Percentiles rank a stretch among this genome's conserved stretches.
These are phyloP conservation scores for Globisporangium paroecandrum DNA, from an alignment of 352 stramenopile species.

Conservation along the genomic window DNA sequence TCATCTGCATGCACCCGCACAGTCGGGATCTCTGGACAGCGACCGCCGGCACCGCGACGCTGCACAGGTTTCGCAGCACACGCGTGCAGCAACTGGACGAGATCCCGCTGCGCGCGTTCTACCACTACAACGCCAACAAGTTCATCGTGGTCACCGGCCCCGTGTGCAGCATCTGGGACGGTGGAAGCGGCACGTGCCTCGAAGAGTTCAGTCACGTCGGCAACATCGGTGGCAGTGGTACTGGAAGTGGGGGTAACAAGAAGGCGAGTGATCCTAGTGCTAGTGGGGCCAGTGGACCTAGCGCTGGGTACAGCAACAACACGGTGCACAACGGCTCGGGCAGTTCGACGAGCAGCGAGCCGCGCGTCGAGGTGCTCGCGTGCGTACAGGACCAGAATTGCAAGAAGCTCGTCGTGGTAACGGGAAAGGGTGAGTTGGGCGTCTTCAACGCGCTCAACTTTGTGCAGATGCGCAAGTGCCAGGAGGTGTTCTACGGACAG, in stretches of 20 bases:
- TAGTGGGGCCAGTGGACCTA: neutral
- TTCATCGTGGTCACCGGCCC: slow-evolving; percentile 63
- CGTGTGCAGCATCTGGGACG: slow-evolving; percentile 72
- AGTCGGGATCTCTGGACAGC: slow-evolving; percentile 63
- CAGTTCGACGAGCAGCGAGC: slow-evolving; percentile 18
- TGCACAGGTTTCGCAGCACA: slow-evolving; percentile 55
- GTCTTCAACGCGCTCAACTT: slow-evolving; percentile 79
- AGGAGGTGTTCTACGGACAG: slow-evolving; percentile 37
- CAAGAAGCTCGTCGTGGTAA: slow-evolving; percentile 59
- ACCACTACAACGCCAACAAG: slow-evolving; percentile 62
- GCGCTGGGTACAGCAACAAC: neutral
- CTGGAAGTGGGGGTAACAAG: slow-evolving; percentile 9
- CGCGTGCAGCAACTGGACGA: slow-evolving; percentile 70
- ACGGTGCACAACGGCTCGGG: slow-evolving; percentile 20
- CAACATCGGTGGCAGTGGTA: slow-evolving; percentile 4
- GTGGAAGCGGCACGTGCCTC: slow-evolving; percentile 42
- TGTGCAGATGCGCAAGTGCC: slow-evolving; percentile 62
- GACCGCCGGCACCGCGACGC: slow-evolving; percentile 37
- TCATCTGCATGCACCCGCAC: slow-evolving; percentile 49
- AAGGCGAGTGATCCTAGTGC: neutral
- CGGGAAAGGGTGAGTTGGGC: slow-evolving; percentile 49
- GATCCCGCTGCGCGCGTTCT: slow-evolving; percentile 67
- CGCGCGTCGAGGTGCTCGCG: slow-evolving; percentile 39
- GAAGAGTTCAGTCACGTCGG: slow-evolving; percentile 61
- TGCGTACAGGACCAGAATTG: slow-evolving; percentile 54